Evolutionary conservation across 108 stramenopile species (phyloP), one percentile per base, ranked within the genome.

Genomic region (Skeletonema marinoi): DNA sequence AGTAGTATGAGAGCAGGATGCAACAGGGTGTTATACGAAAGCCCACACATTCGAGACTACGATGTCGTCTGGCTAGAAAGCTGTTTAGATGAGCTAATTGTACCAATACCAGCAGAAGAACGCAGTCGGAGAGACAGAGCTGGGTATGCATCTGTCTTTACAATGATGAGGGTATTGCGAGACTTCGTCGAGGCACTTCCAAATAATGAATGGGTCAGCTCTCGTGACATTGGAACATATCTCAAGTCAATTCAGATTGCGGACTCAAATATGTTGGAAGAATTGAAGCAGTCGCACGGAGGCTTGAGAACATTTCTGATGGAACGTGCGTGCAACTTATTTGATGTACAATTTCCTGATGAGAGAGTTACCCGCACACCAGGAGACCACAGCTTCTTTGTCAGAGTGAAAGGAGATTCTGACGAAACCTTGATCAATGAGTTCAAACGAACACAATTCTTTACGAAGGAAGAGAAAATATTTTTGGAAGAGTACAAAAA

Each of bases 51-150:
- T 30, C 87, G 86, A 74, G 92, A 95, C 61, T 95, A 83, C 58
- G 85, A 90, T 75, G 78, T 88, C 13, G 77, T 92, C 25, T 95
- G 88, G 88, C 67, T 92, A 62, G 94, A 95, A 59, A 85, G 91
- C 13, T 86, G 82, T 67, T 59, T 93, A 32, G 87, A 91, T 63
- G 72, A 90, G 71, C 69, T 90, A 1, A 74, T 91, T 66, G 77
- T 83, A 25, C 86, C 84, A 66, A 81, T 78, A 54, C 50, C 80
- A 31, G 59, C 59, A 6, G 74, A 78, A 36, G 73, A 75, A 48
- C 50, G 73, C 46, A 56, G 78, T 32, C 67, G 78, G 29, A 68
- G 66, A 32, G 65, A 83, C 46, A 60, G 74, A 59, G 78, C 82
- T 25, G 68, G 65, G 7, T 83, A 74, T 79, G 68, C 74, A 13